Evolutionary conservation across 1,284 basidiomycete species (phyloP), one percentile per base, ranked within the genome.

Genomic region (Trichosporon ovoides): DNA sequence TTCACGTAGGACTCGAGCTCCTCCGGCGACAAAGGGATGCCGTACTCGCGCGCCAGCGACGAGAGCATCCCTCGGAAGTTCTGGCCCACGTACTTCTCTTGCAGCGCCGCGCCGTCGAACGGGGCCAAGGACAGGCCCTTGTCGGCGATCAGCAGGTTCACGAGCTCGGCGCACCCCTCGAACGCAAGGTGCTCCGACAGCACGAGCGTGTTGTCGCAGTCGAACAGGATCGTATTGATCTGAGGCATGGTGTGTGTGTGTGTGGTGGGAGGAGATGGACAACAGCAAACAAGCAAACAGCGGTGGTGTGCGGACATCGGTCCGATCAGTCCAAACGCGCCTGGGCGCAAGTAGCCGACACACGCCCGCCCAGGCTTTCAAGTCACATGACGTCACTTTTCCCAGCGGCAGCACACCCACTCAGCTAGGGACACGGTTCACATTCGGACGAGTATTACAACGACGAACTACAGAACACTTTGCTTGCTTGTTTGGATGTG

Each of bases 181-280:
- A 67, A 68, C 5, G 67, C 65, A 7, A 68, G 61, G 20, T 65
- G 57, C 36, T 68, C 67, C 7, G 64, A 66, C 2, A 64, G 58
- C 2, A 68, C 67, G n/a, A 68, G 63, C 22, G 67, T 68, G 58
- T 68, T 68, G 56, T 68, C 67, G 61, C 67, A 68, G 58, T 68
- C 67, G 50, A 68, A 62, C 34, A 68, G 62, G 55, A 68, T 53
- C 20, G 66, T 66, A 14, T 46, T 57, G 53, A 54, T 40, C 38
- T 55, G 53, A 9, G 28, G 28, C 28, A 24, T n/a, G 16, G 12
- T 28, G 13, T 5, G 18, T n/a, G 38, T 2, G 7, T 22, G 12
- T 3, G 20, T 46, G 9, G 40, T 6, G 38, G 7, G 38, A 5
- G 20, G n/a, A 3, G 38, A 7, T 16, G 19, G 11, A 9, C 28